Evolutionary conservation across 192 early-diverging fungal genomes (phyloP).

Genomic region (Chytriomyces confervae): DNA sequence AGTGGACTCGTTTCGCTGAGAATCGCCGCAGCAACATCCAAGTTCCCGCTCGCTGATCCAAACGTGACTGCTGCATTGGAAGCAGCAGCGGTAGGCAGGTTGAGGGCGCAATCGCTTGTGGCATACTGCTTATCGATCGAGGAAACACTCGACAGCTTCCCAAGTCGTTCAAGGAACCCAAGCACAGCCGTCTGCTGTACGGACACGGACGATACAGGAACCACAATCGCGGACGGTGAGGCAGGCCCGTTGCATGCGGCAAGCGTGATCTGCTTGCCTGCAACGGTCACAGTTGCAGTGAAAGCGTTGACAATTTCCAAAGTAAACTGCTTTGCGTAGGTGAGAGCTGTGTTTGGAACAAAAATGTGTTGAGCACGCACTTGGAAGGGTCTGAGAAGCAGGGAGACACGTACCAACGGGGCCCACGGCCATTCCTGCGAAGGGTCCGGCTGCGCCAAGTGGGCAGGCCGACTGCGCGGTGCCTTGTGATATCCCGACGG

Average conservation of each 20-base stretch:
- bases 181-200: not conserved
- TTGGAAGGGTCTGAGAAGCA: too few relatives aligned
- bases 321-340: constrained; percentile 19
- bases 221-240: not conserved
- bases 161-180: constrained; percentile 22
- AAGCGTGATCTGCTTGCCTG: not conserved
- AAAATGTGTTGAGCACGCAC: not conserved
- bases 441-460: too few relatives aligned
- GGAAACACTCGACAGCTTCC: not conserved
- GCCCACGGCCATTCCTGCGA: too few relatives aligned
- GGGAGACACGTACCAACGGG: too few relatives aligned
- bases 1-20: constrained; percentile 13
- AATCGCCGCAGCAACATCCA: constrained; percentile 9
- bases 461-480: too few relatives aligned
- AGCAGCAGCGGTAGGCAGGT: not conserved
- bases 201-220: constrained; percentile 7
- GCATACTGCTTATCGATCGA: constrained; percentile 1
- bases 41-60: not conserved
- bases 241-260: constrained; percentile 12
- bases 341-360: not conserved
- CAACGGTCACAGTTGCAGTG: not conserved
- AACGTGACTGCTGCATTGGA: not conserved
- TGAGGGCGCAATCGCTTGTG: not conserved
- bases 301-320: not conserved
- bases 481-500: too few relatives aligned